A percentile compares a stretch with the other conserved stretches of the same genome.
phyloP scores from a whole-genome alignment of 2,329 filamentous ascomycete species.

The Colletotrichum sp. region DNA sequence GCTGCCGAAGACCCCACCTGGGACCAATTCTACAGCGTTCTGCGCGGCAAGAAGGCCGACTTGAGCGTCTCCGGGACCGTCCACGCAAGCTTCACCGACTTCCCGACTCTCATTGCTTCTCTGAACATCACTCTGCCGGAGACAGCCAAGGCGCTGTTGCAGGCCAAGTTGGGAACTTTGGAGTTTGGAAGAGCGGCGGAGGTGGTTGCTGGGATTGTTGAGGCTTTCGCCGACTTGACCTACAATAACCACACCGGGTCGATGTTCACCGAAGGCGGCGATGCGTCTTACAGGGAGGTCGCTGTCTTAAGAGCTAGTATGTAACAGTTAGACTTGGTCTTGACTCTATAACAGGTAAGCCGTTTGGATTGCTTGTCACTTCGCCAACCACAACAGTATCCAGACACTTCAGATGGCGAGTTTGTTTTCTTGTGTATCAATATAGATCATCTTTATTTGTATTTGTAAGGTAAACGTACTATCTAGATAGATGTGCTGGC shows the following conservation, averaged over 20 bases:
- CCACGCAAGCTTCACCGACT: slow-evolving; percentile 37
- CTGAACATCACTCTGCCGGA: slow-evolving; percentile 26
- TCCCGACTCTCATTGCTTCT: slow-evolving; percentile 28
- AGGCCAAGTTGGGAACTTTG: slow-evolving; percentile 17
- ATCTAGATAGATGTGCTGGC: no score
- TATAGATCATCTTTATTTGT: background rate
- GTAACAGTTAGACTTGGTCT: background rate
- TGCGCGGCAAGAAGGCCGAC: slow-evolving; percentile 29
- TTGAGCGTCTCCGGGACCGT: slow-evolving; percentile 27
- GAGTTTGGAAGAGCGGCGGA: background rate
- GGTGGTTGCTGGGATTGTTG: background rate
- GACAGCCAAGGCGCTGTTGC: background rate
- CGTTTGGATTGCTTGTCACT: background rate
- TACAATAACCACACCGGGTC: background rate
- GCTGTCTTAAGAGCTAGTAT: background rate
- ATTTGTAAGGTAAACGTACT: no score
- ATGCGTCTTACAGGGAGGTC: background rate
- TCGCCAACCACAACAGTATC: background rate
- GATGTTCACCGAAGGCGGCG: background rate
- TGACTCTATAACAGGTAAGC: background rate
- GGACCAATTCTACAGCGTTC: slow-evolving; percentile 31
- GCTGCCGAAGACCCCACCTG: slow-evolving; percentile 33
- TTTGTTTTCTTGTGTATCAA: background rate
- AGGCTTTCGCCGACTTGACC: background rate
- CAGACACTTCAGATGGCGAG: background rate